These are phyloP conservation scores for Pisolithus albus DNA, from an alignment of 768 basidiomycete species.

Conservation along the genomic window DNA sequence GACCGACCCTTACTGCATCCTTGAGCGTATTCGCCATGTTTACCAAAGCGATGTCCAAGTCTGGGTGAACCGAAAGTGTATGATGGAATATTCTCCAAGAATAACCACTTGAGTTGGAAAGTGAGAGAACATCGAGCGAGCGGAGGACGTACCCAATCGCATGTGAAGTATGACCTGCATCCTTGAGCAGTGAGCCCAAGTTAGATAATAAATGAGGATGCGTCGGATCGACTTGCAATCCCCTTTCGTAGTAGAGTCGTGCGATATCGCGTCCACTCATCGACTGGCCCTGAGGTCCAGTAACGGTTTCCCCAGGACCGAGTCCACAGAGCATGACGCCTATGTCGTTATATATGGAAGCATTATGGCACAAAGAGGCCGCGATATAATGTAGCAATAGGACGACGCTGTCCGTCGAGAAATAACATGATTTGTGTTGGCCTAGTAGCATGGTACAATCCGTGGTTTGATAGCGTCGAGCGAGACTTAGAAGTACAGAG, in stretches of 20 bases:
- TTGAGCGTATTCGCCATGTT: conserved; percentile 48
- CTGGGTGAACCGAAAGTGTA: conserved; percentile 36
- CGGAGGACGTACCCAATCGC: conserved; percentile 34
- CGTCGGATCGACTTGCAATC: conserved; percentile 36
- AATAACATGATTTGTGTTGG: conserved; percentile 22
- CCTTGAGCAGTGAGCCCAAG: conserved; percentile 44
- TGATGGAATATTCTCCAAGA: conserved; percentile 32
- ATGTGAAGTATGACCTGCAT: conserved; percentile 35
- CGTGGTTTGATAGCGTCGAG: conserved; percentile 36
- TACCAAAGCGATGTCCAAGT: conserved; percentile 45
- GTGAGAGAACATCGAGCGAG: not conserved
- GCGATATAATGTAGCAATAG: conserved; percentile 45
- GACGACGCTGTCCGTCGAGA: conserved; percentile 31
- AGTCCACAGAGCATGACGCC: conserved; percentile 41
- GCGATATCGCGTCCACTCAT: conserved; percentile 33
- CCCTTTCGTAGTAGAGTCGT: conserved; percentile 38
- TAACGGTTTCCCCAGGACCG: conserved; percentile 14
- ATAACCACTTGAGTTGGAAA: not conserved
- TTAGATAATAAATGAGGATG: conserved; percentile 48
- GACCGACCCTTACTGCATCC: conserved; percentile 31
- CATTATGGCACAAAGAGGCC: conserved; percentile 36
- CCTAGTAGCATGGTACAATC: conserved; percentile 19
- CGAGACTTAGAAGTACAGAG: conserved; percentile 38
- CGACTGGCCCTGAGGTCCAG: conserved; percentile 13
- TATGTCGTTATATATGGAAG: conserved; percentile 44